Base-by-base conservation (phyloP, 106 monocot species). In the Amphibolis antarctica region DNA sequence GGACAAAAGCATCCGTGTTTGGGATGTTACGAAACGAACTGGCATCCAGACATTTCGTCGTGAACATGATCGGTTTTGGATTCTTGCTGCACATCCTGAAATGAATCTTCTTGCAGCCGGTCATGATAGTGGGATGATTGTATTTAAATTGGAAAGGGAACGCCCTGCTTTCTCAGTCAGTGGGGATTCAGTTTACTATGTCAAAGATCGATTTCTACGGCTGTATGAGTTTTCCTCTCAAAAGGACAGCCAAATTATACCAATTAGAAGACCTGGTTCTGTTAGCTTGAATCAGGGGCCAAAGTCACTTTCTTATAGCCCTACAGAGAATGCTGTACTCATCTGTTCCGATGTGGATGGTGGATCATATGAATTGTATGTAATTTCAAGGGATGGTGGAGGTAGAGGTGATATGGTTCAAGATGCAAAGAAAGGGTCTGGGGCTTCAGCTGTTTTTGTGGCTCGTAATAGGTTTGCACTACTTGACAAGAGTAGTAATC, bases 391-490 rank as follows among this genome's bases (percentile, higher is more conserved):
- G 65, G 92, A 88, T 59, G 24, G 55, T 55, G 5, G 23, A 65
- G 86, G 84, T 26, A 76, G 82, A 44, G 70, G 77, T 63, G 92
- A 92, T 62, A 71, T 70, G 46, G 54, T 77, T 42, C 87, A 78
- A 46, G 92, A 92, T 50, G 84, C 84, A 44, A 86, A 82, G 51
- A 87, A 78, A 74, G 92, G 92, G 29, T 10, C 66, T 42, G 87
- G 87, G n/a, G 66, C 26, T 1, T 92, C 84, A 30, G 84, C 87
- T 66, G 71, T 88, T 45, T 92, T 92, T 69, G 77, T 92, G 5
- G 92, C 92, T 51, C 78, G 92, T 30, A 92, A 92, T 57, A 78
- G 92, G 55, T 92, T 92, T 84, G 86, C 92, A 26, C 86, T 92
- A 28, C 83, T 92, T n/a, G 92, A 92, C 62, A 92, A 75, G 67